phyloP scores from a whole-genome alignment of 1,284 basidiomycete genomes.

The Melampsora americana region DNA sequence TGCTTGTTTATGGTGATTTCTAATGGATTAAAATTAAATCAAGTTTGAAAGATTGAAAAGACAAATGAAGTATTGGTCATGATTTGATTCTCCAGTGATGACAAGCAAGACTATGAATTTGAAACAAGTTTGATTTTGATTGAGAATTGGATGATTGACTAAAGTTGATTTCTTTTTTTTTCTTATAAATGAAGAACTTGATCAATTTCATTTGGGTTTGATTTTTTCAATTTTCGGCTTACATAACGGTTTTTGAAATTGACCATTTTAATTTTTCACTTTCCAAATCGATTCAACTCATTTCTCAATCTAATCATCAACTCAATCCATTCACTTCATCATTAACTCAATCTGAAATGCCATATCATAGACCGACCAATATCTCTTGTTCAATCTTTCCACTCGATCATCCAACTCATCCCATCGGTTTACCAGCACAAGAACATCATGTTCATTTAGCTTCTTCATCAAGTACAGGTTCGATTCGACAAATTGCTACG shows the following conservation, averaged over 20 bases:
- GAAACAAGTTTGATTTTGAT: no score
- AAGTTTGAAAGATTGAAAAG: no score
- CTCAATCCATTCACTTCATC: background rate
- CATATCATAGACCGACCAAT: constrained; percentile 5
- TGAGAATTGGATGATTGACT: no score
- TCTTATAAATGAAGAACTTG: no score
- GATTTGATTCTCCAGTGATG: no score
- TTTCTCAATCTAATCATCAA: background rate
- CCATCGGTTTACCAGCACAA: constrained; percentile 1
- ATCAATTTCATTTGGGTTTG: background rate
- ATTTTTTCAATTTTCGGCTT: background rate
- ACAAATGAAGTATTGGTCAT: no score
- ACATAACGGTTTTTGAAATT: no score
- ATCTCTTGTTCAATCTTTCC: constrained; percentile 18
- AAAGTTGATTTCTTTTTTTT: no score
- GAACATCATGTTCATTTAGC: constrained; percentile 26
- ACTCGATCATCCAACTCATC: constrained; percentile 19
- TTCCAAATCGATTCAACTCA: background rate
- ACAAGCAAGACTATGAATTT: no score
- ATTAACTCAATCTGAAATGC: background rate
- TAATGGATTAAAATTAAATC: no score
- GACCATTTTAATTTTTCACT: background rate
- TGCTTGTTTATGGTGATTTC: no score
- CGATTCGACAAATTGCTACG: constrained; percentile 19
- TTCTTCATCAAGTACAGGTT: constrained; percentile 14